A percentile compares a stretch with the other conserved stretches of the same genome.
phyloP scores from a whole-genome alignment of 177 flowering plant species.

The Vitis hybrid region DNA sequence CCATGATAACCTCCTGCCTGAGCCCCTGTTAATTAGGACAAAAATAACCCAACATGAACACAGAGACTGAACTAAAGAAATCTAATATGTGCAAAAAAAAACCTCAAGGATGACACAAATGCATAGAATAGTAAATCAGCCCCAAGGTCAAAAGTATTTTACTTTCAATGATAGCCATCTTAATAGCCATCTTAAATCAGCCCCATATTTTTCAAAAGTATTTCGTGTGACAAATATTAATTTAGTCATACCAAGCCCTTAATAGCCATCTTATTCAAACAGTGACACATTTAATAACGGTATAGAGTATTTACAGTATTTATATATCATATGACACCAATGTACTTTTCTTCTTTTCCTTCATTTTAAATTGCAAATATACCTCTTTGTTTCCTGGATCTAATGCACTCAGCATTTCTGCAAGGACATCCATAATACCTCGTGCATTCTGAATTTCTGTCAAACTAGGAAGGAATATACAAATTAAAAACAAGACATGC shows the following conservation, averaged over 20 bases:
- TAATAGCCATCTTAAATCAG: no score
- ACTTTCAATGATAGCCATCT: no score
- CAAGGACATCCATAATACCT: conserved; percentile 95
- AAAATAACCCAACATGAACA: conserved; percentile 1
- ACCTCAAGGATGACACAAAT: background rate
- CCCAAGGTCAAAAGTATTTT: no score
- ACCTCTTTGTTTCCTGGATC: conserved; percentile 95
- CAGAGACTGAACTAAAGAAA: background rate
- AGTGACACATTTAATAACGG: background rate
- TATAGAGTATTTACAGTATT: background rate
- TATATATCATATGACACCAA: background rate
- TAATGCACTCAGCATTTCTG: conserved; percentile 95
- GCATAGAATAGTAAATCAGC: no score
- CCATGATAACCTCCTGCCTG: conserved; percentile 86
- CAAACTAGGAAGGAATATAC: conserved; percentile 46
- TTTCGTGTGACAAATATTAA: no score
- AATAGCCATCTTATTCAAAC: no score
- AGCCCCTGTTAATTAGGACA: conserved; percentile 54
- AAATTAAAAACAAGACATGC: conserved; percentile 5
- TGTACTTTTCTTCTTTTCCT: background rate
- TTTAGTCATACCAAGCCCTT: no score
- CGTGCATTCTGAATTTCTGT: conserved; percentile 97
- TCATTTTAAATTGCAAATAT: conserved; percentile 2
- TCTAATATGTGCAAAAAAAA: background rate
- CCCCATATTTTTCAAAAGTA: no score